Evolutionary conservation across 139 green algal species (phyloP), one percentile per base, ranked within the genome.

Genomic region (Trebouxia sp.): DNA sequence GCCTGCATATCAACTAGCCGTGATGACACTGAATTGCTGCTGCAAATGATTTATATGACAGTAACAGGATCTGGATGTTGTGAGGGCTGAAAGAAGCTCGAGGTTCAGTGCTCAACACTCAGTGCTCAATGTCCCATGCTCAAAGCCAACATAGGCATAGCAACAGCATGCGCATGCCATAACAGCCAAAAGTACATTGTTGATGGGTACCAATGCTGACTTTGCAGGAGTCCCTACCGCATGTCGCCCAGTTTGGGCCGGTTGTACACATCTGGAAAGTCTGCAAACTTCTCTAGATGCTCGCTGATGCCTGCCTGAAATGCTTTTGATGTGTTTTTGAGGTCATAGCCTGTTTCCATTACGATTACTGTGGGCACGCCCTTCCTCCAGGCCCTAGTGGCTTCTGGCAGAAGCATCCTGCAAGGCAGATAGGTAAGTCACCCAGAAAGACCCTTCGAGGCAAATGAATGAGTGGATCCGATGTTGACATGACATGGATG

Each of bases 351-450:
- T 48, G 43, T 72, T n/a, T 79, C 72, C 22, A 65, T 65, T 6
- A 62, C 48, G 22, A 79, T 79, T 10, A 65, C 47, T 30, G 72
- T 79, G 22, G 45, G 72, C 11, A 79, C 72, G 30, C 72, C 72
- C 45, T 62, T 45, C 9, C 72, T 35, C 72, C 72, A 79, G 11
- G 42, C 47, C 17, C 72, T 45, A 14, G 45, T 65, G 3, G 72
- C 43, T 79, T 62, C 72, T 11, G 48, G 42, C 72, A 79, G 28
- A 11, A 55, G 15, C 72, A 79, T 65, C 20, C 72, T 62, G 72
- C 72, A 65, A 35, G 37, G 56, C 50, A 58, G 50, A n/a, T n/a
- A n/a, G n/a, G n/a, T n/a, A n/a, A n/a, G n/a, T 28, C 7, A 10
- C 3, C 62, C 20, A 45, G 32, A 28, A 10, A 17, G 5, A 45